Percentiles rank a stretch among this genome's conserved stretches.
Conservation (phyloP, 139 green algal species). For the Marvania coccoides region DNA sequence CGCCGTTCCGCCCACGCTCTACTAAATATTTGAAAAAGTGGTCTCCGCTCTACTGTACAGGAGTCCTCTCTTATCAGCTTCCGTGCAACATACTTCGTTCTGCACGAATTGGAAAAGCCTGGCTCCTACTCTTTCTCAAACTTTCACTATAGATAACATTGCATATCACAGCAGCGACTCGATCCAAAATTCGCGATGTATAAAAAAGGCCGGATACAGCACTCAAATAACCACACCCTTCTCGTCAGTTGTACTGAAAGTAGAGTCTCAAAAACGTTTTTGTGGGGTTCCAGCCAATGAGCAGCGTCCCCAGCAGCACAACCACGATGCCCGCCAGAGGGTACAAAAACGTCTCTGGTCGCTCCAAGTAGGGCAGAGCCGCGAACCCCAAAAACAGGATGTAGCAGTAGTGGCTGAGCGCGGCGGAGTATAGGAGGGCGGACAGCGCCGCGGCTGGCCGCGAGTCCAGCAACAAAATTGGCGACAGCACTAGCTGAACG, state of each 20-base stretch:
- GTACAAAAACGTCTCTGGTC: constrained; percentile 87
- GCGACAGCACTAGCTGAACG: constrained; percentile 71
- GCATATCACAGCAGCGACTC: no score
- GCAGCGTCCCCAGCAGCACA: constrained; percentile 51
- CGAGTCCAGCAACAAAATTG: constrained; percentile 58
- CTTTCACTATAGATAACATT: no score
- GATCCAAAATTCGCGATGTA: background rate
- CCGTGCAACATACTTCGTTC: no score
- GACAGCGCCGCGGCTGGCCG: constrained; percentile 56
- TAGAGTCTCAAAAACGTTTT: constrained; percentile 65
- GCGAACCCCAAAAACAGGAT: constrained; percentile 93
- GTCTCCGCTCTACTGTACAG: no score
- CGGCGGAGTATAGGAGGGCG: constrained; percentile 58
- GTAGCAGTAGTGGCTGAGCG: constrained; percentile 86
- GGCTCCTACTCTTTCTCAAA: no score
- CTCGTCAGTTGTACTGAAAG: constrained; percentile 45
- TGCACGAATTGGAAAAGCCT: no score
- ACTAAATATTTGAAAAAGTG: no score
- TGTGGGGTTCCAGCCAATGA: constrained; percentile 73
- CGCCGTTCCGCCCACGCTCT: no score
- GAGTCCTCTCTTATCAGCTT: no score
- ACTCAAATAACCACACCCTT: no score
- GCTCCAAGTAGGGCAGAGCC: constrained; percentile 79
- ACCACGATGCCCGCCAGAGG: constrained; percentile 68
- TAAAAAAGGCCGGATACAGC: no score